Percentiles rank a stretch among this genome's conserved stretches.
These are phyloP conservation scores for Ulmus americana DNA, from an alignment of 331 rosid species.

Conservation along the genomic window DNA sequence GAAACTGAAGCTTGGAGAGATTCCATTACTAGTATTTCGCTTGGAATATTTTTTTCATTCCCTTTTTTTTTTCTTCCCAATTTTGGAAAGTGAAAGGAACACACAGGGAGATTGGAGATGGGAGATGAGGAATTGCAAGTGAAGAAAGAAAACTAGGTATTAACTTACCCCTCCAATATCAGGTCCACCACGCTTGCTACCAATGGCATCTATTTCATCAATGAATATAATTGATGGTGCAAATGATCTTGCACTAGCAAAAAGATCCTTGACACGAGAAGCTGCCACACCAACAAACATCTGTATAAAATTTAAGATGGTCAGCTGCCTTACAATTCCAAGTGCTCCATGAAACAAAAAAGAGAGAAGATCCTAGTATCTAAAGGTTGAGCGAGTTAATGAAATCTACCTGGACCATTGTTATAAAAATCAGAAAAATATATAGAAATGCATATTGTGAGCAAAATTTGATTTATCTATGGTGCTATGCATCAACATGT, in stretches of 20 bases:
- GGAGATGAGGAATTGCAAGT: not conserved
- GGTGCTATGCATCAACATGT: not conserved
- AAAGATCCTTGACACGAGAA: conserved; percentile 88
- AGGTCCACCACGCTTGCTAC: conserved; percentile 96
- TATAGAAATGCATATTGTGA: not conserved
- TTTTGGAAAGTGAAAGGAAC: not conserved
- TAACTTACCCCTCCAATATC: conserved; percentile 90
- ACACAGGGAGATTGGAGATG: not conserved
- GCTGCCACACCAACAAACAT: conserved; percentile 98
- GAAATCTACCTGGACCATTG: not conserved
- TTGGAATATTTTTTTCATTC: not conserved
- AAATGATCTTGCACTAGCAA: conserved; percentile 73
- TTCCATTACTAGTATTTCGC: not conserved
- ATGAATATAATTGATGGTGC: conserved; percentile 82
- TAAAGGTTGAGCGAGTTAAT: not conserved
- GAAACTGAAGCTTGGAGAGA: not conserved
- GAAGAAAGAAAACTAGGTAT: not conserved
- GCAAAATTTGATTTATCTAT: not conserved
- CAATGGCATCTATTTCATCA: conserved; percentile 96
- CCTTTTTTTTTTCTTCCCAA: not conserved
- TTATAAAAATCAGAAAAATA: no score
- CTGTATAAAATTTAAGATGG: conserved; percentile 31
- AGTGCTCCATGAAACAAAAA: not conserved
- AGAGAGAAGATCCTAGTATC: not conserved
- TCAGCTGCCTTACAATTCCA: not conserved